Evolutionary conservation across 2,329 filamentous ascomycete genomes (phyloP).

Genomic region (Aaosphaeria pasadenensis): DNA sequence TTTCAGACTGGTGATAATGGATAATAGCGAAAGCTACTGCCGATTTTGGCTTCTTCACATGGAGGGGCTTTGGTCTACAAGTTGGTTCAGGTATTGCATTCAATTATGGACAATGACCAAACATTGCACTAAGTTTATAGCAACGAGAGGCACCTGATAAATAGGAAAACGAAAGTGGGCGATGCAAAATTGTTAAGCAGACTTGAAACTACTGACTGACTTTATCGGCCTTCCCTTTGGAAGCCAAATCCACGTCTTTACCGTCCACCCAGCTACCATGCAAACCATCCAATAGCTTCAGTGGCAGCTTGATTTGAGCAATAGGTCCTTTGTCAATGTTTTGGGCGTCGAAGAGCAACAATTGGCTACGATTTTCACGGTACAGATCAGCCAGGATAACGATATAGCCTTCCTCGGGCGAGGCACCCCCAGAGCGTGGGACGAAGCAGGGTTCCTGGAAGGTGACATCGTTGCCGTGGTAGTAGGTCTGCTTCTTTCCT

Average conservation of each 20-base stretch:
- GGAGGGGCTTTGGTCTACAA: no score
- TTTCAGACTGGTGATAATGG: no score
- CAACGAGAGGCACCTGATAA: no score
- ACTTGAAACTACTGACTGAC: no score
- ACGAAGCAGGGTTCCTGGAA: not conserved
- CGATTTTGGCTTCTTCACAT: no score
- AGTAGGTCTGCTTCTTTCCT: not conserved
- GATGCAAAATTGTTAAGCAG: no score
- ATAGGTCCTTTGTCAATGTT: constrained; percentile 32
- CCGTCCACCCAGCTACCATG: constrained; percentile 34
- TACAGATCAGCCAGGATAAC: not conserved
- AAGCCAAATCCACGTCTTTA: constrained; percentile 3
- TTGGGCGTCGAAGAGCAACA: constrained; percentile 32
- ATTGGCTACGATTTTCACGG: constrained; percentile 1
- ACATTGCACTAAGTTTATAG: no score
- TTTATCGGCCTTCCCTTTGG: not conserved
- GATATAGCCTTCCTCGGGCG: not conserved
- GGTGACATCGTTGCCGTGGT: not conserved
- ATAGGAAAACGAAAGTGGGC: no score
- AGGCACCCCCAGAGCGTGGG: not conserved
- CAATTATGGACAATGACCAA: no score
- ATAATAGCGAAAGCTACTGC: no score
- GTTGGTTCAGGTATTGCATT: no score
- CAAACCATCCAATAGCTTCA: constrained; percentile 30
- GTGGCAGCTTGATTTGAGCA: constrained; percentile 31